Percentiles rank a stretch among this genome's conserved stretches.
These are phyloP conservation scores for Beverwykella pulmonaria DNA, from an alignment of 495 filamentous ascomycete species.

Conservation along the genomic window DNA sequence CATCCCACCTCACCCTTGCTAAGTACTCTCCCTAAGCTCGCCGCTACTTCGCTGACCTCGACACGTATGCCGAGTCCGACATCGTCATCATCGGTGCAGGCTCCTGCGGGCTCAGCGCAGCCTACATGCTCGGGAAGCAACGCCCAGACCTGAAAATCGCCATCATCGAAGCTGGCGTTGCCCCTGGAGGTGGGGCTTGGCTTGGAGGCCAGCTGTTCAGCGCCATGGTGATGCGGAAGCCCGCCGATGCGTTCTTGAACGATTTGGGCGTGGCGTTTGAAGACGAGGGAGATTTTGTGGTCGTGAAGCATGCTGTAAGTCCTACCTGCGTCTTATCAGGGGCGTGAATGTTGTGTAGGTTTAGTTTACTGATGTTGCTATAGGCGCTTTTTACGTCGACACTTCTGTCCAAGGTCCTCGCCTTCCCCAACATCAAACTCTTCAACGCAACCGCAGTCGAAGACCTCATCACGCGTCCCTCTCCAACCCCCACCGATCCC, in stretches of 20 bases:
- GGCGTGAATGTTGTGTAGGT: no score
- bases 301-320: constrained; percentile 78
- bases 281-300: constrained; percentile 82
- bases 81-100: constrained; percentile 89
- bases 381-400: constrained; percentile 83
- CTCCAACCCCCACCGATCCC: constrained; percentile 38
- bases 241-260: constrained; percentile 77
- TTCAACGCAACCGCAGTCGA: constrained; percentile 93
- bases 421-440: constrained; percentile 88
- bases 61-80: constrained; percentile 87
- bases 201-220: constrained; percentile 89
- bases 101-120: constrained; percentile 80
- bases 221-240: constrained; percentile 92
- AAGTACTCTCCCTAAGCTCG: constrained; percentile 47
- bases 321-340: no score
- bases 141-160: constrained; percentile 90
- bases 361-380: no score
- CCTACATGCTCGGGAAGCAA: constrained; percentile 80
- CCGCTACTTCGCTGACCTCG: constrained; percentile 86
- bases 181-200: constrained; percentile 89
- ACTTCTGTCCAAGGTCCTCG: constrained; percentile 74
- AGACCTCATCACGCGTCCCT: constrained; percentile 78
- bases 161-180: constrained; percentile 84
- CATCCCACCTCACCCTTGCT: not conserved
- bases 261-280: constrained; percentile 85